A percentile compares a stretch with the other conserved stretches of the same genome.
These are phyloP conservation scores for Tilletia walkeri DNA, from an alignment of 1,284 basidiomycete genomes.

Conservation along the genomic window DNA sequence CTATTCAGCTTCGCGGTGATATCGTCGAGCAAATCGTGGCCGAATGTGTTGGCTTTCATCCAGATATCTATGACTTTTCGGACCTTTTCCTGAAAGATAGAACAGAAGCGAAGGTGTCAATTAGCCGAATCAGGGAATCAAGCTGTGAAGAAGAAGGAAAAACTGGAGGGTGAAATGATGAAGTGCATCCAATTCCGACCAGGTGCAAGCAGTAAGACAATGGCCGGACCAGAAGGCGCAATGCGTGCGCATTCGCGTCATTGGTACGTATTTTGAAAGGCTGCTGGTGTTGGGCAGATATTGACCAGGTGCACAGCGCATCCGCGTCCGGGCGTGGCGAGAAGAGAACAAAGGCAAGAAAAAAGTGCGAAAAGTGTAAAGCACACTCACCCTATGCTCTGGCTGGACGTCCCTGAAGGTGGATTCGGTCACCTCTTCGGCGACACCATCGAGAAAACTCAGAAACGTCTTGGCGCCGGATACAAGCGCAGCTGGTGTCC, in stretches of 20 bases:
- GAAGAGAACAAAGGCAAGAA: neutral
- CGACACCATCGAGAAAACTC: constrained; percentile 23
- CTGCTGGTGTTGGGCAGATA: too few species aligned
- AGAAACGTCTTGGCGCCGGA: constrained; percentile 29
- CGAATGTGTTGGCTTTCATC: constrained; percentile 34
- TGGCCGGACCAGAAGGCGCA: too few species aligned
- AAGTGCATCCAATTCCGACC: too few species aligned
- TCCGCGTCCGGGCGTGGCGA: neutral
- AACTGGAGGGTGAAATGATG: too few species aligned
- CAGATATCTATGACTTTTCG: constrained; percentile 44
- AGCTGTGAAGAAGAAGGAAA: too few species aligned
- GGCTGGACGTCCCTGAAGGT: constrained; percentile 23
- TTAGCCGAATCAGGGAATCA: neutral
- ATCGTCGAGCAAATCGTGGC: constrained; percentile 24
- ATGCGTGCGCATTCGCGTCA: too few species aligned
- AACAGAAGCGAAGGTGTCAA: neutral
- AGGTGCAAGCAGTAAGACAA: too few species aligned
- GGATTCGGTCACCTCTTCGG: constrained; percentile 28
- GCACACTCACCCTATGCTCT: constrained; percentile 31
- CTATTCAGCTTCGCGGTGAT: constrained; percentile 13
- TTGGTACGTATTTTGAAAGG: too few species aligned
- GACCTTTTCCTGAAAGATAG: constrained; percentile 34
- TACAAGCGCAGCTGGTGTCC: constrained; percentile 23
- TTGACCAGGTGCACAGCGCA: neutral
- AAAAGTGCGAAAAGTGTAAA: neutral